Evolutionary conservation across 345 rosid species (phyloP).

Genomic region (Acer saccharum): DNA sequence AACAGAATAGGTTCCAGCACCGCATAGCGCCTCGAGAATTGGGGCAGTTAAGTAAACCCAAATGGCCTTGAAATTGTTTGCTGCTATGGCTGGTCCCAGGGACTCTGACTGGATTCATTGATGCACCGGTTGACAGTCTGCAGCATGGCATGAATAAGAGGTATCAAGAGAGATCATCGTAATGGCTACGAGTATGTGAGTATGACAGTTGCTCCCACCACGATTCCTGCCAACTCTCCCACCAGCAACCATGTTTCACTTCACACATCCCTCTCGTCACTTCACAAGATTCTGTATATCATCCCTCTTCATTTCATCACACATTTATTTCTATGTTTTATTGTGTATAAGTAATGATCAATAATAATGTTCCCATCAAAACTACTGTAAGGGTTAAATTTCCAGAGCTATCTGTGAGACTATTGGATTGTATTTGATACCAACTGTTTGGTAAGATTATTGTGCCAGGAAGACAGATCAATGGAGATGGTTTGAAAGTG

Average conservation of each 20-base stretch:
- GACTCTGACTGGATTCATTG: slow-evolving; percentile 90
- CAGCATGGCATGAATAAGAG: background rate
- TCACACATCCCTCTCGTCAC: background rate
- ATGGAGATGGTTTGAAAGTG: background rate
- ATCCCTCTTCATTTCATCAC: too few species aligned
- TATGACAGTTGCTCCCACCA: slow-evolving; percentile 93
- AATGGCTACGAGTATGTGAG: slow-evolving; percentile 75
- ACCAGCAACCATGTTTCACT: slow-evolving; percentile 45
- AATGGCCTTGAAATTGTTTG: slow-evolving; percentile 76
- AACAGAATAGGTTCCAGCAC: slow-evolving; percentile 76
- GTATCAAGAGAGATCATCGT: background rate
- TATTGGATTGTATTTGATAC: too few species aligned
- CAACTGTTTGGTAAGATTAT: too few species aligned
- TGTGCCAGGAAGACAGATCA: too few species aligned
- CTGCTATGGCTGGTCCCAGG: slow-evolving; percentile 83
- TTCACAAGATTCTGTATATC: slow-evolving; percentile 12
- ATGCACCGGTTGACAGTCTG: slow-evolving; percentile 77
- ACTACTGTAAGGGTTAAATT: background rate
- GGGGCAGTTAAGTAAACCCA: slow-evolving; percentile 91
- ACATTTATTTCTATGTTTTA: too few species aligned
- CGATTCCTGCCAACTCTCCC: slow-evolving; percentile 88
- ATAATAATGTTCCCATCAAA: background rate
- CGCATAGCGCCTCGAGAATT: slow-evolving; percentile 72
- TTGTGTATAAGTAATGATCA: too few species aligned
- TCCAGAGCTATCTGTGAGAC: background rate